Evolutionary conservation across 371 early-diverging fungal genomes (phyloP).

Genomic region (Actinomortierella ambigua): DNA sequence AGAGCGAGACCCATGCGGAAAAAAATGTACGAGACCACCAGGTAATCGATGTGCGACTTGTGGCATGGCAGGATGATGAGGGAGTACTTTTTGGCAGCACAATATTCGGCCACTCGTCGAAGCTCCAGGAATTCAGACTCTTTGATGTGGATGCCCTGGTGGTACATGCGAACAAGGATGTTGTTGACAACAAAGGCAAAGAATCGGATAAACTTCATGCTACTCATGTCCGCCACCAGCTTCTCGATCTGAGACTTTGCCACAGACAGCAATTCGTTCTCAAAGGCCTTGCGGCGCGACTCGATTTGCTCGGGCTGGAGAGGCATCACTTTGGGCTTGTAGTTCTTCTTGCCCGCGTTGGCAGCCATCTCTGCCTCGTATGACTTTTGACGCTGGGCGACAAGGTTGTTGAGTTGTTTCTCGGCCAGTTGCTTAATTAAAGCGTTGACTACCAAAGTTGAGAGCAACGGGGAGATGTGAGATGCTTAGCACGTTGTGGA

Average conservation of each 20-base stretch:
- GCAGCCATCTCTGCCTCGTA: conserved; percentile 34
- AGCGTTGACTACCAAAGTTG: conserved; percentile 44
- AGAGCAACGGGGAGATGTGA: not conserved
- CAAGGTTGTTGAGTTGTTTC: conserved; percentile 50
- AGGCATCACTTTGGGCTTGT: conserved; percentile 37
- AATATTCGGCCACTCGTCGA: conserved; percentile 37
- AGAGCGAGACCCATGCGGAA: conserved; percentile 82
- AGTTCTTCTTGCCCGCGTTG: conserved; percentile 42
- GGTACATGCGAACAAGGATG: conserved; percentile 78
- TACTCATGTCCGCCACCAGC: conserved; percentile 72
- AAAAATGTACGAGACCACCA: conserved; percentile 86
- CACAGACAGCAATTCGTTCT: conserved; percentile 57
- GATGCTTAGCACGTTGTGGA: too few species aligned
- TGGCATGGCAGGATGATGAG: conserved; percentile 86
- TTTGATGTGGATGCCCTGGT: conserved; percentile 86
- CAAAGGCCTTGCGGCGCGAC: conserved; percentile 49
- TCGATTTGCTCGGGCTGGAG: conserved; percentile 38
- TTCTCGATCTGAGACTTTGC: conserved; percentile 69
- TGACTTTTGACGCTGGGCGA: conserved; percentile 38
- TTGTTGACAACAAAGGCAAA: conserved; percentile 78
- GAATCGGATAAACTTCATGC: conserved; percentile 64
- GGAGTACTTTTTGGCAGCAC: conserved; percentile 70
- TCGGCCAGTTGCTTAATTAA: conserved; percentile 53
- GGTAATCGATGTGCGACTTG: conserved; percentile 90
- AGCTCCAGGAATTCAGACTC: conserved; percentile 82